Conservation (phyloP, 192 early-diverging fungal genomes). For the Gorgonomyces haynaldii region DNA sequence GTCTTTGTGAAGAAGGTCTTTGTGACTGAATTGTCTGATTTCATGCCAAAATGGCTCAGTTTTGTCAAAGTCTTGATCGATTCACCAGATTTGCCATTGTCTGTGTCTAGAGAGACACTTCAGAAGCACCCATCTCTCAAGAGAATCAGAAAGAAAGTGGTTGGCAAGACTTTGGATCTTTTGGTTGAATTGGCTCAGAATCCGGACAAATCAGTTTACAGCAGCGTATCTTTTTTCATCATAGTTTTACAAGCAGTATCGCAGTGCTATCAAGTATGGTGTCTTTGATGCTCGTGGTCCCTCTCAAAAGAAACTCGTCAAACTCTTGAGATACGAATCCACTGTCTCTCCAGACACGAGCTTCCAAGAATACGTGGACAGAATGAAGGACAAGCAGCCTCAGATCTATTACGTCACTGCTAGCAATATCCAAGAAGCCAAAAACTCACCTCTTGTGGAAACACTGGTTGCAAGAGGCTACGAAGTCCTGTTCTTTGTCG, state of each 20-base stretch:
- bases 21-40: constrained; percentile 75
- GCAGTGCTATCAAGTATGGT: constrained; percentile 72
- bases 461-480: constrained; percentile 74
- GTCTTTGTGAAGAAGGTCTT: constrained; percentile 94
- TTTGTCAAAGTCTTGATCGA: constrained; percentile 93
- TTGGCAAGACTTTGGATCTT: constrained; percentile 83
- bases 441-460: constrained; percentile 85
- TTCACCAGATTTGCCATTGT: constrained; percentile 93
- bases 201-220: constrained; percentile 28
- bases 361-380: constrained; percentile 65
- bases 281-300: constrained; percentile 64
- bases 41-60: constrained; percentile 82
- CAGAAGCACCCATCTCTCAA: constrained; percentile 76
- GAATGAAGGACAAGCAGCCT: constrained; percentile 86
- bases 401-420: constrained; percentile 83
- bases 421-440: constrained; percentile 46
- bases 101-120: constrained; percentile 94
- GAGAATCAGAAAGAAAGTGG: constrained; percentile 75
- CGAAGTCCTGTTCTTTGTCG: constrained; percentile 67
- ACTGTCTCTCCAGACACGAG: constrained; percentile 40
- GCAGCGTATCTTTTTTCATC: no score
- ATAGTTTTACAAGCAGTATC: constrained; percentile 70
- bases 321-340: constrained; percentile 71
- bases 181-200: constrained; percentile 50
- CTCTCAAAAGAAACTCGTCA: constrained; percentile 62